A percentile compares a stretch with the other conserved stretches of the same genome.
These are phyloP conservation scores for Prasinococcaceae sp. DNA, from an alignment of 139 green algal genomes.

Conservation along the genomic window DNA sequence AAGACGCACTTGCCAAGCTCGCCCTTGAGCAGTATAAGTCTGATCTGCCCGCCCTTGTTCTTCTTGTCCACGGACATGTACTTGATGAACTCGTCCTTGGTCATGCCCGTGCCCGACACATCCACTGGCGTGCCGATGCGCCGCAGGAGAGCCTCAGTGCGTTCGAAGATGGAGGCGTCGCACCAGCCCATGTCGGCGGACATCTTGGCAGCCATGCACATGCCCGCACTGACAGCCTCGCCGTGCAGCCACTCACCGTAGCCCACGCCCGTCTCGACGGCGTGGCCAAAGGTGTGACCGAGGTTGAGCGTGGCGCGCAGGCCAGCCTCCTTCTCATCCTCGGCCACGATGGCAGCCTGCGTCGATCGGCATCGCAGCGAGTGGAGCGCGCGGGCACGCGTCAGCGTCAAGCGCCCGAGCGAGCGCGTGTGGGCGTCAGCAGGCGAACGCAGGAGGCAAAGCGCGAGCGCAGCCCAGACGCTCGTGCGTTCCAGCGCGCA, in stretches of 20 bases:
- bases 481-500: too few species aligned
- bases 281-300: constrained; percentile 97
- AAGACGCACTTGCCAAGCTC: constrained; percentile 80
- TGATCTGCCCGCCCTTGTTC: constrained; percentile 68
- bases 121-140: constrained; percentile 48
- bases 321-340: constrained; percentile 87
- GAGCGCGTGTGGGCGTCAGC: too few species aligned
- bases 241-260: constrained; percentile 77
- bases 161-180: constrained; percentile 45
- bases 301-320: constrained; percentile 94
- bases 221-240: constrained; percentile 87
- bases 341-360: constrained; percentile 64
- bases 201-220: constrained; percentile 90
- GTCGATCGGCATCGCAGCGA: too few species aligned
- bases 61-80: constrained; percentile 98
- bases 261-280: constrained; percentile 72
- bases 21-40: constrained; percentile 86
- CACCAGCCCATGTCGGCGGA: constrained; percentile 81
- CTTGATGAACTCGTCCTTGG: constrained; percentile 54
- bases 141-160: constrained; percentile 58
- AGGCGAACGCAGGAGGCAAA: too few species aligned
- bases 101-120: constrained; percentile 62
- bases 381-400: too few species aligned
- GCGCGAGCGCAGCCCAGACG: too few species aligned
- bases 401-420: too few species aligned